These are phyloP conservation scores for Citrus glauca DNA, from an alignment of 345 rosid genomes.

Conservation along the genomic window DNA sequence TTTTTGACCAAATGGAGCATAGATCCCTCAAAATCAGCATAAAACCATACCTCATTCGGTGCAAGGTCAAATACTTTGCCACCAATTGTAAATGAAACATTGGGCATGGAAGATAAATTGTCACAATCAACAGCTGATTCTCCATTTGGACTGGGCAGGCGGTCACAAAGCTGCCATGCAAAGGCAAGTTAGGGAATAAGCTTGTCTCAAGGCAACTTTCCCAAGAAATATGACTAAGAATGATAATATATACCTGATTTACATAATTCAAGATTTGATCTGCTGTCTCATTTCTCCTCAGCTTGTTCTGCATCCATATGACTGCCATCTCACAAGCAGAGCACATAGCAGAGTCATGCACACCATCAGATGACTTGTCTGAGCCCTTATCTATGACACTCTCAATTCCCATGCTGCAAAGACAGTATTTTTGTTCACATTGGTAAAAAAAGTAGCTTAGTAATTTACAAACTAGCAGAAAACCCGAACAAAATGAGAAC, in stretches of 20 bases:
- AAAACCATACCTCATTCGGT: conserved; percentile 64
- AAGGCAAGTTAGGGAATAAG: conserved; percentile 18
- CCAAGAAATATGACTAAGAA: neutral
- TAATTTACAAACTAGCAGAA: neutral
- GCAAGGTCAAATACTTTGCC: conserved; percentile 69
- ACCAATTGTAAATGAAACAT: conserved; percentile 69
- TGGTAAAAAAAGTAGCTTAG: neutral
- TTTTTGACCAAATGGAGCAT: neutral
- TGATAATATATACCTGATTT: conserved; percentile 42
- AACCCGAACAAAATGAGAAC: neutral
- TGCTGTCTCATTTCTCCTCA: conserved; percentile 59
- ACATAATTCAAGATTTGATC: conserved; percentile 71
- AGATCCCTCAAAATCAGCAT: neutral
- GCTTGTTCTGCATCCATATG: conserved; percentile 83
- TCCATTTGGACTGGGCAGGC: conserved; percentile 81
- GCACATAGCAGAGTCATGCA: conserved; percentile 53
- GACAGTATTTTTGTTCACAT: neutral
- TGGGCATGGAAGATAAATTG: conserved; percentile 63
- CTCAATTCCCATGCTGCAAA: conserved; percentile 60
- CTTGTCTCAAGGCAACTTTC: neutral
- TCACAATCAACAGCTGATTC: conserved; percentile 74
- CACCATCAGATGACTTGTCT: conserved; percentile 38
- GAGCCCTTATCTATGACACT: conserved; percentile 43
- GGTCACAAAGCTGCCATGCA: conserved; percentile 65
- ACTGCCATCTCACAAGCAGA: conserved; percentile 86